phyloP scores from a whole-genome alignment of 2,329 filamentous ascomycete species.

The Graphium sp. region DNA sequence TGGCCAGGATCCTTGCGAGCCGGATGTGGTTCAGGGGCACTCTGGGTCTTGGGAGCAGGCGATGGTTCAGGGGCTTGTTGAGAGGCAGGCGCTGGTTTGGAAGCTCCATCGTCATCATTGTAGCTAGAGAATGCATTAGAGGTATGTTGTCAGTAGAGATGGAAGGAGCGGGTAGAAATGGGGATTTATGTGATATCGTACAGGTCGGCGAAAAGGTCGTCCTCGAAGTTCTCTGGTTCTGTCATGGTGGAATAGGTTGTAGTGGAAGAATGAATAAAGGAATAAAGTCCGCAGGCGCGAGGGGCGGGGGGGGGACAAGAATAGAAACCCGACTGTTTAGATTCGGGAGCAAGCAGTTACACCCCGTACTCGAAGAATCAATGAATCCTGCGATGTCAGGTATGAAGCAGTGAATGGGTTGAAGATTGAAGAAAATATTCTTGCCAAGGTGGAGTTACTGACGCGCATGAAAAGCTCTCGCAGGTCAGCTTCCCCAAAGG shows the following conservation, averaged over 20 bases:
- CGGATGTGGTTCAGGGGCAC: neutral
- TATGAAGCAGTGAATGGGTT: too few relatives aligned
- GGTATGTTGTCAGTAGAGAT: neutral
- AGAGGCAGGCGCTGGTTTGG: conserved; percentile 11
- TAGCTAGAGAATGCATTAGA: conserved; percentile 4
- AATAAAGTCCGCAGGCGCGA: neutral
- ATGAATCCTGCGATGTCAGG: too few relatives aligned
- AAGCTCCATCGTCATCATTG: conserved; percentile 6
- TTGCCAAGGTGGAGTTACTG: too few relatives aligned
- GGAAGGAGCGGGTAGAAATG: neutral
- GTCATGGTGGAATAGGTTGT: conserved; percentile 39
- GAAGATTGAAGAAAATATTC: too few relatives aligned
- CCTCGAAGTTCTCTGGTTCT: conserved; percentile 68
- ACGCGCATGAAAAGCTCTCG: too few relatives aligned
- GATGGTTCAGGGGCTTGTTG: conserved; percentile 11
- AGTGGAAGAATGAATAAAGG: neutral
- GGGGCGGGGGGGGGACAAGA: neutral
- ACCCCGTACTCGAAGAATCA: too few relatives aligned
- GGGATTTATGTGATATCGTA: conserved; percentile 27
- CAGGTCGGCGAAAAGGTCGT: conserved; percentile 93
- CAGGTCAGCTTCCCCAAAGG: too few relatives aligned
- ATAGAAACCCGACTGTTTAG: too few relatives aligned
- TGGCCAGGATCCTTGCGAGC: conserved; percentile 10
- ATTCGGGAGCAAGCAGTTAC: too few relatives aligned
- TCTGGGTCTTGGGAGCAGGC: conserved; percentile 6